Evolutionary conservation across 2,329 filamentous ascomycete genomes (phyloP).

Genomic region (Diaporthe longicolla): DNA sequence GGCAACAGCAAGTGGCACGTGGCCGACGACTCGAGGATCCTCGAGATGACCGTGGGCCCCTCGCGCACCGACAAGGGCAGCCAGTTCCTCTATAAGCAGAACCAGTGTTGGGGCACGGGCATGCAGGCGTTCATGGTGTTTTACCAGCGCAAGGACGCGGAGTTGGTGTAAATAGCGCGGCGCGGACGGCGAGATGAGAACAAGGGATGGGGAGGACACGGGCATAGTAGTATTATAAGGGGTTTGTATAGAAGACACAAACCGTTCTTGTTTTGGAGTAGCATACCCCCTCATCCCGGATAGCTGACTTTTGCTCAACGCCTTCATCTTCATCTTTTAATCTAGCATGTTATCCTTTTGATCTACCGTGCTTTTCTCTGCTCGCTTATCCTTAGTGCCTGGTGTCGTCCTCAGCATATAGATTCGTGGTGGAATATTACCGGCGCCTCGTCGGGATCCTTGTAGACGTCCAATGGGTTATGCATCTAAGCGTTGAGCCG

Average conservation of each 20-base stretch:
- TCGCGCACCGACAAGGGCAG: constrained; percentile 53
- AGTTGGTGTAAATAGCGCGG: constrained; percentile 18
- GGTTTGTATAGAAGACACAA: constrained; percentile 18
- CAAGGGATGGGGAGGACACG: background rate
- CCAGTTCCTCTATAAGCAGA: constrained; percentile 56
- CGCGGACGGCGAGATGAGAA: background rate
- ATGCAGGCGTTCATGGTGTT: constrained; percentile 64
- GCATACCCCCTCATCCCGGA: constrained; percentile 37
- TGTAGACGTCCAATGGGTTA: background rate
- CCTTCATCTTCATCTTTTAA: constrained; percentile 42
- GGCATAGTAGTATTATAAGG: constrained; percentile 13
- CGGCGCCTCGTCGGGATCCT: background rate
- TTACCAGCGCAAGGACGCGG: constrained; percentile 50
- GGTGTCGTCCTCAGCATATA: too few species aligned
- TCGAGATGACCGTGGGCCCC: constrained; percentile 58
- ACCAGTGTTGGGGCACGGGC: constrained; percentile 45
- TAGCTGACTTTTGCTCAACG: constrained; percentile 43
- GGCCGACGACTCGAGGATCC: constrained; percentile 63
- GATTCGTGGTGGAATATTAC: background rate
- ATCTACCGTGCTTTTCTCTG: background rate
- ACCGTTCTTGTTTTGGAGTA: constrained; percentile 3
- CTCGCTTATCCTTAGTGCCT: background rate
- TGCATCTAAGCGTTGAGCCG: background rate
- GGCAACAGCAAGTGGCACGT: constrained; percentile 63
- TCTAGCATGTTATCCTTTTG: constrained; percentile 6